These are phyloP conservation scores for Microbotryomycetes sp. DNA, from an alignment of 1,284 basidiomycete species.

Conservation along the genomic window DNA sequence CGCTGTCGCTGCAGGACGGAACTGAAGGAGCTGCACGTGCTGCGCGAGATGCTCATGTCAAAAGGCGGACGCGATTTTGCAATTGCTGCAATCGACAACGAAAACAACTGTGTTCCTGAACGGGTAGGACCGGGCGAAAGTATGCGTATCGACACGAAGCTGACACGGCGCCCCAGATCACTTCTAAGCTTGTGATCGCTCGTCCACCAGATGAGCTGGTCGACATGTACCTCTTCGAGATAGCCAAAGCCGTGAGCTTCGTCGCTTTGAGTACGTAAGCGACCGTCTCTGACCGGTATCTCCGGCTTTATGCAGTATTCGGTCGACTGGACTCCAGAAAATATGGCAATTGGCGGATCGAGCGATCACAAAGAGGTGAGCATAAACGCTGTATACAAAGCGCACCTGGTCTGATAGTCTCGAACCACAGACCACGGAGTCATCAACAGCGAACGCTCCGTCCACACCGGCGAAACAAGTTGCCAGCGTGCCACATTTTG, in stretches of 20 bases:
- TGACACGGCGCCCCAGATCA: slow-evolving; percentile 47
- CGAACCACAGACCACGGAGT: too few relatives aligned
- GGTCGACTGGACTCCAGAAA: slow-evolving; percentile 56
- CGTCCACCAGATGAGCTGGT: slow-evolving; percentile 69
- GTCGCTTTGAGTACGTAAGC: background rate
- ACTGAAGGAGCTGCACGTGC: slow-evolving; percentile 68
- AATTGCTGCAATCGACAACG: slow-evolving; percentile 70
- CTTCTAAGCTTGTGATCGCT: slow-evolving; percentile 59
- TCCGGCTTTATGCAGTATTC: slow-evolving; percentile 52
- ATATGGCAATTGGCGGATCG: too few relatives aligned
- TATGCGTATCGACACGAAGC: slow-evolving; percentile 24
- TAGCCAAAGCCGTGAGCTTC: slow-evolving; percentile 58
- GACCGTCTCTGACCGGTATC: background rate
- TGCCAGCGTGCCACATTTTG: slow-evolving; percentile 12
- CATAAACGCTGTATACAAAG: too few relatives aligned
- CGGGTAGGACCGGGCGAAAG: slow-evolving; percentile 49
- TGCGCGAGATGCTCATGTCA: slow-evolving; percentile 89
- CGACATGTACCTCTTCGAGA: slow-evolving; percentile 77
- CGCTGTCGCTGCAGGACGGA: slow-evolving; percentile 33
- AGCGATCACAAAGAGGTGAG: too few relatives aligned
- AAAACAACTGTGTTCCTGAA: slow-evolving; percentile 65
- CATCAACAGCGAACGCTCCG: background rate
- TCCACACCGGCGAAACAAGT: slow-evolving; percentile 11
- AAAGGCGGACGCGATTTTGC: slow-evolving; percentile 84
- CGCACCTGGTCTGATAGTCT: too few relatives aligned